Evolutionary conservation across 2,329 filamentous ascomycete species (phyloP).

Genomic region (Curvularia sp.): DNA sequence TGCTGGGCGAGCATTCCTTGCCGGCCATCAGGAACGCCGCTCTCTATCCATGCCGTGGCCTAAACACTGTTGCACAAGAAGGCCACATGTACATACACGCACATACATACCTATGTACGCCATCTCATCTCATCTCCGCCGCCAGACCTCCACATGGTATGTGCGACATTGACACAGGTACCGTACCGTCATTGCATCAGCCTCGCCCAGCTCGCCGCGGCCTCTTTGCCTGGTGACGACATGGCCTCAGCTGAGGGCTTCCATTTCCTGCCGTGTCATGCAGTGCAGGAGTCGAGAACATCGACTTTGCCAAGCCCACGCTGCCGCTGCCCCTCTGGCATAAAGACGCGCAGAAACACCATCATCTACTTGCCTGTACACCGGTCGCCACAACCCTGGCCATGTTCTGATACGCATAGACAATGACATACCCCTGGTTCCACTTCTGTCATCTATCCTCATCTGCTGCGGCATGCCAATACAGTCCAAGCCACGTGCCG

Average conservation of each 20-base stretch:
- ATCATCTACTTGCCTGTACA: conserved; percentile 9
- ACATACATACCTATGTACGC: neutral
- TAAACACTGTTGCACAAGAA: neutral
- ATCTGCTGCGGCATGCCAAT: conserved; percentile 26
- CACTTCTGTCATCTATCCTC: conserved; percentile 16
- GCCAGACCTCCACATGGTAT: conserved; percentile 16
- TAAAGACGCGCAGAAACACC: conserved; percentile 7
- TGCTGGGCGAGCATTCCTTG: conserved; percentile 25
- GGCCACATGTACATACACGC: neutral
- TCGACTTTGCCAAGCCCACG: conserved; percentile 6
- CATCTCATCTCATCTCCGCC: neutral
- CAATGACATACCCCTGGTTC: conserved; percentile 18
- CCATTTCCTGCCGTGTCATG: conserved; percentile 28
- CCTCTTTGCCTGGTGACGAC: conserved; percentile 23
- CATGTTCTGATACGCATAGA: neutral
- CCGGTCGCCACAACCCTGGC: conserved; percentile 10
- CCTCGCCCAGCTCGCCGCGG: conserved; percentile 18
- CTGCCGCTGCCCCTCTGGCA: neutral
- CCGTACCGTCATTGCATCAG: conserved; percentile 10
- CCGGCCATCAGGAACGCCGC: conserved; percentile 20
- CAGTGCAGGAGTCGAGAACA: conserved; percentile 31
- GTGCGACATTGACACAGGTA: conserved; percentile 24
- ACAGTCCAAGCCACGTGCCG: conserved; percentile 41
- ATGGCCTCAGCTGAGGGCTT: conserved; percentile 21
- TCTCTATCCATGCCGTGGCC: neutral